Base-by-base conservation (phyloP, 2,329 filamentous ascomycete genomes). In the Albophoma yamanashiensis region DNA sequence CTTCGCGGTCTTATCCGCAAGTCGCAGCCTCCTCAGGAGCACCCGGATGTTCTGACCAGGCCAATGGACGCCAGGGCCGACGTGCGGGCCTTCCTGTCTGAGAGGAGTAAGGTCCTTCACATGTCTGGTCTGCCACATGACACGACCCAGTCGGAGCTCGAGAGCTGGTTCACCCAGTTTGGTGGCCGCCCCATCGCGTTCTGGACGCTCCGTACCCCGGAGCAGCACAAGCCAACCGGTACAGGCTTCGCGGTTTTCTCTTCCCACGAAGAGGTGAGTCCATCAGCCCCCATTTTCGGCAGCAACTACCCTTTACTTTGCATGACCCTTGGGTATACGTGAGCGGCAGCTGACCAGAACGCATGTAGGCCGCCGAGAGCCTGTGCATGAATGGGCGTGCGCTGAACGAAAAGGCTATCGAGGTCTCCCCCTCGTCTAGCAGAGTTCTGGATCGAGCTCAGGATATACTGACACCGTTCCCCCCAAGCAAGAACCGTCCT, bases 121-220 rank as follows among this genome's bases (percentile, higher is more conserved):
- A 93, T 99, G 87, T 96, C 92, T 69, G 94, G 94, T 56, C 82
- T 99, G 58, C 94, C 94, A 53, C 94, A 99, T 73, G 94, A 99
- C 69, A 99, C 94, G 42, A 99, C 94, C 1, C 94, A 99, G 77
- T 97, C 93, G 4, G 94, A 99, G 78, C 83, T 99, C 31, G 94
- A 99, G 79, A 97, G 92, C 77, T 99, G 94, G 94, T 99, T 97
- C 73, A 99, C 94, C 38, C 94, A 99, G 75, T 99, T 96, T 72
- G 94, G 94, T 64, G 94, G 94, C 57, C 89, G 94, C 52, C 94
- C 94, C 38, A 99, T 99, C 77, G 94, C 94, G 25, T 99, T 99
- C 78, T 99, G 94, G 94, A 99, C 94, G 22, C 83, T 99, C 57
- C 89, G 93, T 63, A 99, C 94, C 17, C 94, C 94, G 3, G 94